Percentiles rank a stretch among this genome's conserved stretches.
phyloP scores from a whole-genome alignment of 129 eudicot genomes.

The Escallonia rubra region DNA sequence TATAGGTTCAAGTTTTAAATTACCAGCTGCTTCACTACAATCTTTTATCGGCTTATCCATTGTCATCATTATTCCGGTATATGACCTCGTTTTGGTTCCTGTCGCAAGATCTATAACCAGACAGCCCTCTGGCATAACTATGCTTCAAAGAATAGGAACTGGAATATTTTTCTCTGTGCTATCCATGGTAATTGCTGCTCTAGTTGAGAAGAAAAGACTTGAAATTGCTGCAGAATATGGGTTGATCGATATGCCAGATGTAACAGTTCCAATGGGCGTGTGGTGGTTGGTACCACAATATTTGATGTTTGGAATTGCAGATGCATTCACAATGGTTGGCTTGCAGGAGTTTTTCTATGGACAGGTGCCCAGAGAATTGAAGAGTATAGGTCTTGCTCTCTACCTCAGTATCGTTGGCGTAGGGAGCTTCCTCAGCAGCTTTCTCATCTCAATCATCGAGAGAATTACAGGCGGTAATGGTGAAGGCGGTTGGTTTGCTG shows the following conservation, averaged over 20 bases:
- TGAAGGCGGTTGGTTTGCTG: constrained; percentile 58
- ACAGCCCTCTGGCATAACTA: constrained; percentile 53
- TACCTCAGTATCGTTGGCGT: constrained; percentile 49
- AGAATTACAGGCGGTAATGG: constrained; percentile 32
- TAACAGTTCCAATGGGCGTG: constrained; percentile 47
- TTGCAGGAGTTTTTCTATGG: constrained; percentile 77
- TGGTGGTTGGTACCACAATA: constrained; percentile 36
- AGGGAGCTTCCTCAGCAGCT: too few species aligned
- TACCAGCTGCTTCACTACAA: constrained; percentile 78
- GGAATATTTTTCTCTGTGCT: constrained; percentile 47
- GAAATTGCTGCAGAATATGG: constrained; percentile 41
- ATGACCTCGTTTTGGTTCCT: constrained; percentile 60
- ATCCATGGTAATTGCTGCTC: constrained; percentile 53
- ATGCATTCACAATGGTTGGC: constrained; percentile 56
- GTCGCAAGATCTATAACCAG: constrained; percentile 33
- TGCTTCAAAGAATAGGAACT: constrained; percentile 68
- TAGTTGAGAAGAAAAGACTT: constrained; percentile 55
- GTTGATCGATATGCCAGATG: constrained; percentile 29
- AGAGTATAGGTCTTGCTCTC: constrained; percentile 52
- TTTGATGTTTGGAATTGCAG: constrained; percentile 46
- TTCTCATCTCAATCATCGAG: constrained; percentile 15
- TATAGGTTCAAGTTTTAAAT: constrained; percentile 26
- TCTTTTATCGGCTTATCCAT: constrained; percentile 35
- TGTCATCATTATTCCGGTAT: constrained; percentile 52
- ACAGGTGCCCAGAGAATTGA: constrained; percentile 55